Base-by-base conservation (phyloP, 176 grass and related monocot genomes). In the Typha latifolia region DNA sequence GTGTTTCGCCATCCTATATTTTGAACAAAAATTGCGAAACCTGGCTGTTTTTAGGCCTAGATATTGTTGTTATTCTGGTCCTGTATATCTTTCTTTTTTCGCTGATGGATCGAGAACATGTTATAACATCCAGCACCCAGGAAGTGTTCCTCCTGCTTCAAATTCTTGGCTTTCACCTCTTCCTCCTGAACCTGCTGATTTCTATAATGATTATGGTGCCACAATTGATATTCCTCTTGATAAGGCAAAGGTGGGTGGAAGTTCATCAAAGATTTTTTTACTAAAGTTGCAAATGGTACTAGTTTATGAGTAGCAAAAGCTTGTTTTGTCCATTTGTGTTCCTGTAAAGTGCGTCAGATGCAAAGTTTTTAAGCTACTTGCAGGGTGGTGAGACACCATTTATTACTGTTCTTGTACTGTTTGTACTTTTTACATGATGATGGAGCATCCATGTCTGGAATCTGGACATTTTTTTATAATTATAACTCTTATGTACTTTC, bases 171-270 rank as follows among this genome's bases (percentile, higher is more conserved):
- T 99, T 74, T 76, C 86, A 52, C 89, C 94, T 0, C 89, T 93
- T 78, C 85, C 94, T 34, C 89, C 82, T 70, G 89, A 99, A 47
- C 94, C 94, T 69, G 91, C 84, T 19, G 94, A 84, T 69, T 99
- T 99, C 86, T 99, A 99, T 66, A 90, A 87, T 76, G 88, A 92
- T 32, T 80, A 47, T 70, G 55, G 57, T 49, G 74, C 86, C 34
- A 87, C 85, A 4, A 73, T 93, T 52, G 85, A 90, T 72, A 93
- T 99, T 76, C 89, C 94, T 80, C 89, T 99, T 74, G 94, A 77
- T 27, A 80, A 81, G 56, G 27, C 47, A 29, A 91, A 89, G 77
- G 89, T 99, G 10, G 14, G 73, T 64, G 22, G 3, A 51, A 32
- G 31, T n/a, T 18, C 15, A 55, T 14, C 15, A 55, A 55, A 55